phyloP scores from a whole-genome alignment of 495 filamentous ascomycete genomes.

The Tricharina praecox region DNA sequence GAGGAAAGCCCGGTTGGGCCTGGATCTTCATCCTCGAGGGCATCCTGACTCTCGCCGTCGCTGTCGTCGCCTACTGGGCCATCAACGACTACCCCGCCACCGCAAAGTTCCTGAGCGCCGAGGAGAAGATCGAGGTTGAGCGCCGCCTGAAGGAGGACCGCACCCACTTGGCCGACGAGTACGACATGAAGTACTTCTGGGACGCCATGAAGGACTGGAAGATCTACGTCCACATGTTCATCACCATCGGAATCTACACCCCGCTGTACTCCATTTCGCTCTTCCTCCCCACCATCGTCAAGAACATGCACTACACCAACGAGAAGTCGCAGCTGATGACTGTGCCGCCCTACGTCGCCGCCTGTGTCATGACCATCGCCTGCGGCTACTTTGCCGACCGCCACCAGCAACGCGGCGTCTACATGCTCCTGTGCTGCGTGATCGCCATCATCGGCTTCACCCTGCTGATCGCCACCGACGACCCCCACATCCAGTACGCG shows the following conservation, averaged over 20 bases:
- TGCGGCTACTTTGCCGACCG: constrained; percentile 30
- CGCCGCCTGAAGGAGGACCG: constrained; percentile 36
- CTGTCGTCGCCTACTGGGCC: constrained; percentile 34
- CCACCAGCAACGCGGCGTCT: constrained; percentile 30
- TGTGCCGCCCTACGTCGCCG: constrained; percentile 36
- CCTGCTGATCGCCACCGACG: constrained; percentile 40
- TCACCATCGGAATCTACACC: constrained; percentile 32
- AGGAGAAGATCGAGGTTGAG: constrained; percentile 36
- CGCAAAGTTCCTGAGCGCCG: constrained; percentile 35
- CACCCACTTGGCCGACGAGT: constrained; percentile 52
- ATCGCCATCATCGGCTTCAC: constrained; percentile 49
- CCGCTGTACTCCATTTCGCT: constrained; percentile 32
- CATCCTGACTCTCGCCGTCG: constrained; percentile 32
- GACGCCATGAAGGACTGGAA: constrained; percentile 49
- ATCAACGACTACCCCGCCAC: constrained; percentile 44
- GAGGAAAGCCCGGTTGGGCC: constrained; percentile 40
- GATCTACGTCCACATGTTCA: constrained; percentile 35
- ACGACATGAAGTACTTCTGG: constrained; percentile 51
- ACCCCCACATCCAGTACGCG: constrained; percentile 49
- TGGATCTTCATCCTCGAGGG: constrained; percentile 61
- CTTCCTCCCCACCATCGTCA: constrained; percentile 38
- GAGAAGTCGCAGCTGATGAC: constrained; percentile 36
- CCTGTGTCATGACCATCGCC: constrained; percentile 31
- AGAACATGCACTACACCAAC: constrained; percentile 32
- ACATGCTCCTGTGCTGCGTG: constrained; percentile 29